phyloP scores from a whole-genome alignment of 73 alveolate species.

The Paramecium sonneborni region DNA sequence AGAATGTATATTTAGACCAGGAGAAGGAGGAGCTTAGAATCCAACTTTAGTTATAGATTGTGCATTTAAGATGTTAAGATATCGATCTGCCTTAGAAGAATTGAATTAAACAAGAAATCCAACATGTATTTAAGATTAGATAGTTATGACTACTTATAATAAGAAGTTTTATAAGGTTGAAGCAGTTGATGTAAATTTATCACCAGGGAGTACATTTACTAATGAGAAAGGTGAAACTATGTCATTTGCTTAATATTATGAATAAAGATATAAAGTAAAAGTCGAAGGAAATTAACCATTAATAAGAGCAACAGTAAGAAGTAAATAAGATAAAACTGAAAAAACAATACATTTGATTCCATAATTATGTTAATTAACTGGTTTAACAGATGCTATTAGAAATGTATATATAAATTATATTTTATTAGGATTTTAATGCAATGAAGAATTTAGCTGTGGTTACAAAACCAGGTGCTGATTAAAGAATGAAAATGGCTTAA shows the following conservation, averaged over 20 bases:
- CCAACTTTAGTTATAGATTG: constrained; percentile 32
- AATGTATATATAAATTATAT: constrained; percentile 36
- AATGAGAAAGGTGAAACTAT: constrained; percentile 51
- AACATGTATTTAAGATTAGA: constrained; percentile 2
- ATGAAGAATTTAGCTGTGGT: constrained; percentile 89
- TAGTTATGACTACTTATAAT: constrained; percentile 67
- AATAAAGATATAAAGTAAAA: constrained; percentile 20
- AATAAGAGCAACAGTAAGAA: constrained; percentile 28
- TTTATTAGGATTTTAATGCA: constrained; percentile 75
- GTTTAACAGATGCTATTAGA: constrained; percentile 93
- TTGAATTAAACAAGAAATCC: not conserved
- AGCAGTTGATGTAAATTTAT: constrained; percentile 61
- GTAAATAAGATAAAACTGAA: constrained; percentile 29
- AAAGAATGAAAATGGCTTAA: constrained; percentile 85
- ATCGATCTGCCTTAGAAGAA: constrained; percentile 45
- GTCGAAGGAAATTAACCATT: constrained; percentile 27
- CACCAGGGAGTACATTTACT: constrained; percentile 3
- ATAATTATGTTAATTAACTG: constrained; percentile 58
- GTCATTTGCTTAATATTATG: not conserved
- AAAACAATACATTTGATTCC: constrained; percentile 23
- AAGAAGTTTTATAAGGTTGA: constrained; percentile 61
- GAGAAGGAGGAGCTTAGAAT: constrained; percentile 27
- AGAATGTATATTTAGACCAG: not conserved
- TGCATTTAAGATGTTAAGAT: constrained; percentile 25
- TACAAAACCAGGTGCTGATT: constrained; percentile 84